phyloP scores from a whole-genome alignment of 106 monocot species.

The Hemerocallis citrina region DNA sequence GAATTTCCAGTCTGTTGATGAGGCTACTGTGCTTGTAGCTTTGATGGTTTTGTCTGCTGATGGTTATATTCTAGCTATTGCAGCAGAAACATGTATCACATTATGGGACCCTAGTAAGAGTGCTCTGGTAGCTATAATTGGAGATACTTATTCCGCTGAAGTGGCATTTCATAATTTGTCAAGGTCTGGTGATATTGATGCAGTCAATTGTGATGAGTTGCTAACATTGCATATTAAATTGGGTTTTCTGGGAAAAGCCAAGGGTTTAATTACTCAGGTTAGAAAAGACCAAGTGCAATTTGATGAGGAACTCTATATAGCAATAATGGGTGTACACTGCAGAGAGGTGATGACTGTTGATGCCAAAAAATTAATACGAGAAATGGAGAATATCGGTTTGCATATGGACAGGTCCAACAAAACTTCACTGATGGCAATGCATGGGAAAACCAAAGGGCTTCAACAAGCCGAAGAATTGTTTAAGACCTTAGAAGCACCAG shows the following conservation, averaged over 20 bases:
- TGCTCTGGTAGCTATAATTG: too few relatives aligned
- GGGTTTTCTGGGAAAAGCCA: conserved; percentile 74
- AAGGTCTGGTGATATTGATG: conserved; percentile 35
- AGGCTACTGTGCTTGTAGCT: too few relatives aligned
- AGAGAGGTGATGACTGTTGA: conserved; percentile 53
- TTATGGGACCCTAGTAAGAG: too few relatives aligned
- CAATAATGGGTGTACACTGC: conserved; percentile 57
- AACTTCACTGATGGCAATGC: conserved; percentile 56
- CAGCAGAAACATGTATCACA: too few relatives aligned
- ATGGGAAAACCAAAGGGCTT: conserved; percentile 57
- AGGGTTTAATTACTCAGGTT: conserved; percentile 46
- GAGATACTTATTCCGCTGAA: conserved; percentile 74
- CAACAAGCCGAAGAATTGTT: conserved; percentile 57
- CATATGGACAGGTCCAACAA: conserved; percentile 42
- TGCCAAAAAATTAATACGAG: conserved; percentile 50
- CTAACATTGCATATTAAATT: conserved; percentile 66
- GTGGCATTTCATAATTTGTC: conserved; percentile 41
- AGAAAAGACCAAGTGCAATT: conserved; percentile 40
- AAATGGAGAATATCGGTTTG: conserved; percentile 49
- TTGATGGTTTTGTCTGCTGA: too few relatives aligned
- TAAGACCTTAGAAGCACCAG: conserved; percentile 43
- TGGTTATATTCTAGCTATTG: too few relatives aligned
- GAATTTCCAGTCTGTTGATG: too few relatives aligned
- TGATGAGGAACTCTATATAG: conserved; percentile 62
- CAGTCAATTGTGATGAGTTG: conserved; percentile 50